Percentiles rank a stretch among this genome's conserved stretches.
phyloP scores from a whole-genome alignment of 352 stramenopile species.

The Hyaloperonospora arabidopsidis region DNA sequence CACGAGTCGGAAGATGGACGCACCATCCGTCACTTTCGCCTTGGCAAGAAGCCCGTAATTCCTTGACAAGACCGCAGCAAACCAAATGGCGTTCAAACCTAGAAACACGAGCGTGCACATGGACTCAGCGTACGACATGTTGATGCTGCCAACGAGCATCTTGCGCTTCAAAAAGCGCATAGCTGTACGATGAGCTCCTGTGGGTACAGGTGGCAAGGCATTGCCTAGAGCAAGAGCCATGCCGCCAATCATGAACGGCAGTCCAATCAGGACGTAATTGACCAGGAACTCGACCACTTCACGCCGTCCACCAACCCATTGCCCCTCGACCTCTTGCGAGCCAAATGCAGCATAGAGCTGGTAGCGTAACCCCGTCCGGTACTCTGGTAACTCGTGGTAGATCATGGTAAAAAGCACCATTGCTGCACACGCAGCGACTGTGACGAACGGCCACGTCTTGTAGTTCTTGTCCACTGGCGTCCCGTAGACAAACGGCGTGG shows the following conservation, averaged over 20 bases:
- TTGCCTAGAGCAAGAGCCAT: constrained; percentile 56
- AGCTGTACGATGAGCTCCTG: constrained; percentile 56
- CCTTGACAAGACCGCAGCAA: constrained; percentile 69
- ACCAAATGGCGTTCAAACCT: constrained; percentile 75
- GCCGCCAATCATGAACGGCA: constrained; percentile 69
- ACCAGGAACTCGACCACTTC: constrained; percentile 70
- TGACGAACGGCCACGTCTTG: constrained; percentile 71
- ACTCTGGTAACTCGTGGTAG: constrained; percentile 68
- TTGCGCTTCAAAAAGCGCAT: constrained; percentile 81
- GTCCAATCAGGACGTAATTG: constrained; percentile 58
- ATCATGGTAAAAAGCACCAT: constrained; percentile 60
- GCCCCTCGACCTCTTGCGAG: constrained; percentile 32
- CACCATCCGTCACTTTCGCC: constrained; percentile 33
- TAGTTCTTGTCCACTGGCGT: constrained; percentile 75
- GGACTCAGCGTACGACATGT: constrained; percentile 74
- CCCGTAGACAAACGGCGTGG: constrained; percentile 65
- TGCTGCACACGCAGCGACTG: constrained; percentile 39
- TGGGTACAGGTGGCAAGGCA: constrained; percentile 61
- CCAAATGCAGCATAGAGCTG: constrained; percentile 55
- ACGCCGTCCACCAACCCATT: constrained; percentile 68
- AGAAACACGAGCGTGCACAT: constrained; percentile 63
- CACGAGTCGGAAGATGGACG: constrained; percentile 41
- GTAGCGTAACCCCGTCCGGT: constrained; percentile 57
- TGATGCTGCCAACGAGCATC: constrained; percentile 57
- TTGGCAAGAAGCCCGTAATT: constrained; percentile 48